Evolutionary conservation across 805 yeast species (phyloP).

Genomic region (Lachancea kluyveri): DNA sequence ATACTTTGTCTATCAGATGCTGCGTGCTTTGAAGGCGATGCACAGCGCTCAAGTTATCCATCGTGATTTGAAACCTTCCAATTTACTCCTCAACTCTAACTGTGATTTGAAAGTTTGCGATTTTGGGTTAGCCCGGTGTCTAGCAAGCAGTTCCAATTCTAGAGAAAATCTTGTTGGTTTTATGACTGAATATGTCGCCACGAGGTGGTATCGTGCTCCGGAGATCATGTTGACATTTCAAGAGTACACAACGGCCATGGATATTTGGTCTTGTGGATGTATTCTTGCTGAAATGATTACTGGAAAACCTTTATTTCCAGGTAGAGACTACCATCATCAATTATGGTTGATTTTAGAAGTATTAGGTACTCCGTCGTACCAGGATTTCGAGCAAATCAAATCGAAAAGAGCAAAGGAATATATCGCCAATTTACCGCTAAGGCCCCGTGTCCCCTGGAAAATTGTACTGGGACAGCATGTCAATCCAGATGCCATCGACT

Average conservation of each 20-base stretch:
- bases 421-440: slow-evolving; percentile 59
- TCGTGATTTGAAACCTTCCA: slow-evolving; percentile 72
- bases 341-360: slow-evolving; percentile 58
- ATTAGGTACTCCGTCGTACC: slow-evolving; percentile 67
- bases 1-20: slow-evolving; percentile 62
- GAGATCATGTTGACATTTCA: slow-evolving; percentile 73
- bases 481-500: slow-evolving; percentile 48
- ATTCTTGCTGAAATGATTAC: slow-evolving; percentile 63
- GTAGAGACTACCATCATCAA: slow-evolving; percentile 68
- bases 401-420: slow-evolving; percentile 73
- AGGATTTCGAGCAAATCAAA: slow-evolving; percentile 68
- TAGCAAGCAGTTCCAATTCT: slow-evolving; percentile 35
- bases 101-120: slow-evolving; percentile 77
- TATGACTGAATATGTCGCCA: slow-evolving; percentile 77
- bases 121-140: slow-evolving; percentile 64
- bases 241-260: slow-evolving; percentile 70
- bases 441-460: slow-evolving; percentile 45
- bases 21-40: slow-evolving; percentile 63
- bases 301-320: slow-evolving; percentile 65
- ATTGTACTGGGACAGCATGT: slow-evolving; percentile 20
- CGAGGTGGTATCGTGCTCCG: slow-evolving; percentile 82
- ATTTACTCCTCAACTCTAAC: slow-evolving; percentile 56
- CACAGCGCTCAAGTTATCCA: slow-evolving; percentile 72
- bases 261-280: slow-evolving; percentile 78
- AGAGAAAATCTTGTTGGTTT: slow-evolving; percentile 44